phyloP scores from a whole-genome alignment of 805 yeast genomes.

The Wickerhamomyces queroliae region DNA sequence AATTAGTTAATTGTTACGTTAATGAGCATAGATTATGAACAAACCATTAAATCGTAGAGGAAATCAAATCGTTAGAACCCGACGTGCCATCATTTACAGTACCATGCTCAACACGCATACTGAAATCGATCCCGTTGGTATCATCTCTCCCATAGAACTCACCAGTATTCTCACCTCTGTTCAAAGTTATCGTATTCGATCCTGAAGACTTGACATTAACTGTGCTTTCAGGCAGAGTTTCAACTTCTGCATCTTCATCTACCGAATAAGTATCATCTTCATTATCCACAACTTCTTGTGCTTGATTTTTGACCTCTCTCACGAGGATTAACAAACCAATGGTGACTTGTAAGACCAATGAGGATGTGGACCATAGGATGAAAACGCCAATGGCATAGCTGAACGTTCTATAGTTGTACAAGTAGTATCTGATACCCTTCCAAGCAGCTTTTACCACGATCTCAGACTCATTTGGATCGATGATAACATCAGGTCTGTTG shows the following conservation, averaged over 20 bases:
- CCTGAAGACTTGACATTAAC: too few relatives aligned
- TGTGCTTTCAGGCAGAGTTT: not conserved
- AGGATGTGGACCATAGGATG: constrained; percentile 14
- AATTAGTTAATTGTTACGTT: too few relatives aligned
- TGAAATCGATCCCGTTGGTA: constrained; percentile 1
- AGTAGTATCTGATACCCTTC: constrained; percentile 19
- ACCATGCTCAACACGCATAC: not conserved
- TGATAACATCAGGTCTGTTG: constrained; percentile 12
- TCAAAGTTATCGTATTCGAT: not conserved
- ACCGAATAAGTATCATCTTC: constrained; percentile 1
- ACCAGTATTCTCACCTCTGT: not conserved
- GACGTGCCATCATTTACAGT: not conserved
- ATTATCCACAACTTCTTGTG: not conserved
- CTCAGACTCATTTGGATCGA: constrained; percentile 14
- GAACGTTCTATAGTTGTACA: constrained; percentile 16
- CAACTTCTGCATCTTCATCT: constrained; percentile 2
- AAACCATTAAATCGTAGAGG: too few relatives aligned
- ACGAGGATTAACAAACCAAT: constrained; percentile 12
- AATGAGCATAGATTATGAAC: too few relatives aligned
- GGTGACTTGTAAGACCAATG: constrained; percentile 9
- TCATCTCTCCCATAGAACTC: constrained; percentile 1
- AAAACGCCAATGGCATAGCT: constrained; percentile 17
- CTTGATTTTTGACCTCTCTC: constrained; percentile 4
- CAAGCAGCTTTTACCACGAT: constrained; percentile 14
- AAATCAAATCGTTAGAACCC: too few relatives aligned